Evolutionary conservation across 2,329 filamentous ascomycete genomes (phyloP), one percentile per base, ranked within the genome.

Genomic region (Arthrobotrys megalospora): DNA sequence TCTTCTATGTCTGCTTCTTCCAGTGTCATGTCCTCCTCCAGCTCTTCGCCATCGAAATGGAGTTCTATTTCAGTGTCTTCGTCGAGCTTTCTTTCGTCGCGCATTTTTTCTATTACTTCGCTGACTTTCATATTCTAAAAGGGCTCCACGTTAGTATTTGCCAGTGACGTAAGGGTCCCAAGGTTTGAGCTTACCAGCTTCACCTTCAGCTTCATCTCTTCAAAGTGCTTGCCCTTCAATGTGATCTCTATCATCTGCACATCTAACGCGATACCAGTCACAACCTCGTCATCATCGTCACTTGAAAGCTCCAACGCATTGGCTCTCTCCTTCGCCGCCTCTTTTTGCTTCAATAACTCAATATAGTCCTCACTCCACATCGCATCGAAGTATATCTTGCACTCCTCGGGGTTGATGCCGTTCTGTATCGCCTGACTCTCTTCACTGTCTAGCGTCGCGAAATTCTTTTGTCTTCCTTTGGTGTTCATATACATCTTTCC

Each of bases 1-100:
- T 98, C 98, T 53, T 90, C 87, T 83, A 99, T 89, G 83, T 89
- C 90, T 84, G 99, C 97, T 85, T 99, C 96, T 69, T 99, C 88
- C 84, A 99, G 96, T 81, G 96, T 91, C 85, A 92, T 91, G 88
- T 99, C 98, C 89, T 96, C 94, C 80, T 92, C 88, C 16, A 78
- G 45, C 24, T 78, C 75, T 19, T 78, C 75, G 38, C 75, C 75
- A 53, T 78, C 75, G 45, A 78, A 78, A 24, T 28, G 67, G 34
- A 78, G 28, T 24, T 72, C 75, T 8, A 78, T 58, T n/a, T 72
- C 67, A 12, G 67, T 68, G n/a, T 72, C 75, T 24, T 78, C 75
- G 36, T 78, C 75, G 7, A 78, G 32, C 6, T 68, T 41, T 47
- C 75, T 43, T 43, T 67, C 62, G 0, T 68, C 48, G 11, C 47